Conservation (phyloP, 2,329 filamentous ascomycete genomes). For the Colletotrichum lupini region DNA sequence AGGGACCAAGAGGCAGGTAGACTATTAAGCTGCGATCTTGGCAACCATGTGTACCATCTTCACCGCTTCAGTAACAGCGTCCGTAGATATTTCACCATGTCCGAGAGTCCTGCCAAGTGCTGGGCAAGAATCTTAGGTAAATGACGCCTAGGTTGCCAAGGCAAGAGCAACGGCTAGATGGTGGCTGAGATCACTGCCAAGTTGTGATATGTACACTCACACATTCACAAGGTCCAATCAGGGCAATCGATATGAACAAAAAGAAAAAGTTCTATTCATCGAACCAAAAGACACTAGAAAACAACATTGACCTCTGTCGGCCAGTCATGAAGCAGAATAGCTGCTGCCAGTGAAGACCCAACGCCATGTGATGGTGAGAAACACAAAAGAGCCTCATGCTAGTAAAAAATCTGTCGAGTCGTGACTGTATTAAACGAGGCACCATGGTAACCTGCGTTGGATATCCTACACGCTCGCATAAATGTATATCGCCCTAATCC, state of each 20-base stretch:
- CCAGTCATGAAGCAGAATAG: conserved; percentile 30
- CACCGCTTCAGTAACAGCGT: neutral
- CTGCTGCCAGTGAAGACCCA: conserved; percentile 29
- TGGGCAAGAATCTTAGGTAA: neutral
- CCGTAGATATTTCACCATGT: neutral
- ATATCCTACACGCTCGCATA: conserved; percentile 34
- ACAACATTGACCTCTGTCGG: conserved; percentile 17
- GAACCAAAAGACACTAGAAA: conserved; percentile 19
- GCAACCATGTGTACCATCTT: neutral
- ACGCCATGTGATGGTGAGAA: conserved; percentile 31
- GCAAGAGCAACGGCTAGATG: neutral
- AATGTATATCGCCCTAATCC: conserved; percentile 6
- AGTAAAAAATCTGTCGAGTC: conserved; percentile 22
- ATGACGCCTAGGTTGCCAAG: conserved; percentile 5
- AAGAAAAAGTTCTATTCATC: conserved; percentile 29
- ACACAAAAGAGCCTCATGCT: conserved; percentile 32
- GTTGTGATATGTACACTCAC: neutral
- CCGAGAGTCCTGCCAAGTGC: neutral
- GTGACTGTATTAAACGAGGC: conserved; percentile 32
- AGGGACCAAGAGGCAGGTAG: neutral
- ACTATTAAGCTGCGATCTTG: neutral
- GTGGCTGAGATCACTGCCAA: neutral
- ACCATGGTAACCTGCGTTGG: conserved; percentile 17
- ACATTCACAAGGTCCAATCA: neutral
- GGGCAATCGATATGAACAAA: neutral